phyloP scores from a whole-genome alignment of 208 protist species.

The Trypanosoma congolense region DNA sequence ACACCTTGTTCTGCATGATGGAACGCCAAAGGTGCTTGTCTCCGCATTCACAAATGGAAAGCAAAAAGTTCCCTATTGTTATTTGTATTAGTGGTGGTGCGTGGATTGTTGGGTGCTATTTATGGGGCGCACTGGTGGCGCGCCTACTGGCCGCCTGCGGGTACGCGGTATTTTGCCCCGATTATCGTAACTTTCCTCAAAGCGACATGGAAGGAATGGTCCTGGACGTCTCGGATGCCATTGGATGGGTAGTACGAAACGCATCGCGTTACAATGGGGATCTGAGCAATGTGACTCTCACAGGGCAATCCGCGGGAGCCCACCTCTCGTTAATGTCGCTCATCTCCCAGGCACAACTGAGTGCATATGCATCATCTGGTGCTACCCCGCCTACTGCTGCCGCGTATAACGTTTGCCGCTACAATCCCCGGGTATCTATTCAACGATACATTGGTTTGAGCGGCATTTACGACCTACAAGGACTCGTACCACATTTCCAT shows the following conservation, averaged over 20 bases:
- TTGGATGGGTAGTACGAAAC: conserved; percentile 83
- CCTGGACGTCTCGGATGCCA: conserved; percentile 80
- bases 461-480: conserved; percentile 78
- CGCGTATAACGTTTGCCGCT: conserved; percentile 79
- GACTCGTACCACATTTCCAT: conserved; percentile 60
- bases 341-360: conserved; percentile 74
- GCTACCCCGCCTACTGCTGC: conserved; percentile 32
- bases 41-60: conserved; percentile 37
- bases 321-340: conserved; percentile 86
- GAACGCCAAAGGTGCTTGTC: conserved; percentile 48
- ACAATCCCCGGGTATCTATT: conserved; percentile 80
- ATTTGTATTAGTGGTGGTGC: conserved; percentile 69
- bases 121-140: conserved; percentile 80
- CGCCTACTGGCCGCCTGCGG: conserved; percentile 66
- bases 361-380: conserved; percentile 36
- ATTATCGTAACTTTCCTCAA: conserved; percentile 92
- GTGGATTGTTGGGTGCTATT: conserved; percentile 84
- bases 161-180: conserved; percentile 86
- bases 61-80: conserved; percentile 69
- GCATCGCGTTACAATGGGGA: conserved; percentile 84
- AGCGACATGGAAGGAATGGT: conserved; percentile 88
- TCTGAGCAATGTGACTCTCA: conserved; percentile 64
- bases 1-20: conserved; percentile 67
- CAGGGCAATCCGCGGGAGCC: conserved; percentile 79
- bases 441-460: conserved; percentile 77